phyloP scores from a whole-genome alignment of 805 yeast species.

The Starmerella etchellsii region DNA sequence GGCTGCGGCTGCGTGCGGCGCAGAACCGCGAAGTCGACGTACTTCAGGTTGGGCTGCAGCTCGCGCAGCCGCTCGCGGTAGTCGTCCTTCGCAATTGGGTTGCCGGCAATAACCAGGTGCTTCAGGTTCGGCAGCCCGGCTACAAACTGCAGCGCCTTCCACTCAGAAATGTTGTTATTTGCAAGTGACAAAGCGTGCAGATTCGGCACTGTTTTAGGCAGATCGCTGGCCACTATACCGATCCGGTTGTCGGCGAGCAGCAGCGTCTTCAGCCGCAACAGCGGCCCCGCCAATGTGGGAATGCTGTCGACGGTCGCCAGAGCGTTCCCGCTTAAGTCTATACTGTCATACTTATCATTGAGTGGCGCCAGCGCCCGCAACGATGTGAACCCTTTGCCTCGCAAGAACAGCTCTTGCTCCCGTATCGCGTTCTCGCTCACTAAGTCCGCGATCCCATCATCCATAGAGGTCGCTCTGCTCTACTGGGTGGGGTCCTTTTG shows the following conservation, averaged over 20 bases:
- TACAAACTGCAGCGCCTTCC: slow-evolving; percentile 34
- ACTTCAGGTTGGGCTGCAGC: slow-evolving; percentile 47
- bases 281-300: slow-evolving; percentile 32
- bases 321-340: slow-evolving; percentile 70
- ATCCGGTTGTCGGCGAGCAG: slow-evolving; percentile 55
- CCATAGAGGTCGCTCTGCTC: too few species aligned
- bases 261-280: slow-evolving; percentile 37
- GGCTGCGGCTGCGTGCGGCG: too few species aligned
- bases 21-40: slow-evolving; percentile 38
- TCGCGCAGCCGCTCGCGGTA: slow-evolving; percentile 52
- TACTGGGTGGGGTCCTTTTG: too few species aligned
- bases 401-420: slow-evolving; percentile 15
- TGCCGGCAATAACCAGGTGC: slow-evolving; percentile 42
- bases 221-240: slow-evolving; percentile 27
- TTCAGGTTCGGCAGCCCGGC: slow-evolving; percentile 33
- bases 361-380: not conserved
- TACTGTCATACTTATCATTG: slow-evolving; percentile 35
- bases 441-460: not conserved
- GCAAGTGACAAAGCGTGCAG: slow-evolving; percentile 41
- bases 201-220: slow-evolving; percentile 33
- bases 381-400: slow-evolving; percentile 26
- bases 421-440: slow-evolving; percentile 8
- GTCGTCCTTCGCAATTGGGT: slow-evolving; percentile 40
- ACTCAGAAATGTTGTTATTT: slow-evolving; percentile 37
- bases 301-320: slow-evolving; percentile 41